Evolutionary conservation across 2,329 filamentous ascomycete species (phyloP), one percentile per base, ranked within the genome.

Genomic region (Leptosphaerulina australis): DNA sequence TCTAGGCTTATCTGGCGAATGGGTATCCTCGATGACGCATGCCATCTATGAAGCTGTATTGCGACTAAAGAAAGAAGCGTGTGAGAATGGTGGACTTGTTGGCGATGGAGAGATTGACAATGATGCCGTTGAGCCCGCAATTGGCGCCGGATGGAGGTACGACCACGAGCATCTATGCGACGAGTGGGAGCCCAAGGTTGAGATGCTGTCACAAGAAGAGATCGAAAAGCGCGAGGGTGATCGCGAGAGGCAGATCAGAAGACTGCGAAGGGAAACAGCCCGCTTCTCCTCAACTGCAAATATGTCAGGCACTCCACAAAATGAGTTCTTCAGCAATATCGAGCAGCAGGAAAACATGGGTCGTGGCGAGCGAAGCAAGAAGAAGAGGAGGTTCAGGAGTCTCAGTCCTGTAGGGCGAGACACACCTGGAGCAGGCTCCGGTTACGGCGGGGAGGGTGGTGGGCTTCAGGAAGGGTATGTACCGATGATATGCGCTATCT

Each of bases 191-290:
- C 78, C 78, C 1, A 78, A 78, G 56, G 74, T 81, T 15, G 78
- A 81, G 59, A 75, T 77, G 0, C 76, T 99, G 2, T 92, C 88
- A 29, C 96, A 96, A 63, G 94, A 99, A 64, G 94, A 99, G 68
- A 97, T 99, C 44, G 94, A 99, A 75, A 96, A 96, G 77, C 85
- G 94, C 21, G 94, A 99, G 73, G 91, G 91, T 41, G 94, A 99
- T 69, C 84, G 94, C 31, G 94, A 99, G 74, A 82, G 94, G 46
- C 91, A 97, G 73, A 88, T 97, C 29, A 83, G 94, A 50, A 83
- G 94, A 51, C 76, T 97, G 56, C 83, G 94, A 47, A 83, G 94
- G 68, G 94, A 99, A 73, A 97, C 93, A 8, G 93, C 93, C 1
- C 83, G 91, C 20, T 96, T 97, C 71, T 94, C 90, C 50, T 93